These are phyloP conservation scores for Groenewaldozyma auringiensis DNA, from an alignment of 1,139 yeast genomes.

Conservation along the genomic window DNA sequence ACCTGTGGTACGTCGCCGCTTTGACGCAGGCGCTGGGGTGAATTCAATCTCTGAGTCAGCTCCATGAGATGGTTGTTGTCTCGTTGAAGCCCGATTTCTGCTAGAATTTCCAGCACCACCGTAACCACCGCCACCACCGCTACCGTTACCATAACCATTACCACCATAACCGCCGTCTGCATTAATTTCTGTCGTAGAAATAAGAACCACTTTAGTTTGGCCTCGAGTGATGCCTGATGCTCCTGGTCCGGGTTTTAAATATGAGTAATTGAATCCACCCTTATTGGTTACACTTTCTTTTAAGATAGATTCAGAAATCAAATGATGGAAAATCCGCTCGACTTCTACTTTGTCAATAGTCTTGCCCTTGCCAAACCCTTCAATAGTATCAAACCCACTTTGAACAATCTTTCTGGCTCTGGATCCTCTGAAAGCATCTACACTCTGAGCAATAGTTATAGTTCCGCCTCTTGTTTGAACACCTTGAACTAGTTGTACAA, in stretches of 20 bases:
- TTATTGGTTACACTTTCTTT: constrained; percentile 64
- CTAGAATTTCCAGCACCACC: too few relatives aligned
- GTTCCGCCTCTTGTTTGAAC: constrained; percentile 42
- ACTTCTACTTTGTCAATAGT: constrained; percentile 55
- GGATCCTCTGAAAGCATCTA: constrained; percentile 77
- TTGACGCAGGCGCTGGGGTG: constrained; percentile 3
- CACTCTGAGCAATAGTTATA: constrained; percentile 74
- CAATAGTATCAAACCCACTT: constrained; percentile 53
- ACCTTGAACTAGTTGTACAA: constrained; percentile 50
- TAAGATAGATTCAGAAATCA: constrained; percentile 61
- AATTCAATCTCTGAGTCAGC: not conserved
- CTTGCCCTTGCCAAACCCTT: constrained; percentile 66
- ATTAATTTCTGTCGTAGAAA: not conserved
- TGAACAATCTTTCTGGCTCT: constrained; percentile 51
- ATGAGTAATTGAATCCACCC: constrained; percentile 76
- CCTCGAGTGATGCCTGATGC: constrained; percentile 44
- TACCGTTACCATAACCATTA: too few relatives aligned
- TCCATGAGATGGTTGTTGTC: not conserved
- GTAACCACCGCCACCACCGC: too few relatives aligned
- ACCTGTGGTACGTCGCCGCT: constrained; percentile 1
- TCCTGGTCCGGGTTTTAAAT: constrained; percentile 52
- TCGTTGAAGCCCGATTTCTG: not conserved
- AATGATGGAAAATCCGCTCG: constrained; percentile 73
- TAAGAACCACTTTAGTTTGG: constrained; percentile 24
- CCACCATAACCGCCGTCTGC: too few relatives aligned